These are phyloP conservation scores for Anisodus acutangulus DNA, from an alignment of 257 asterid species.

Conservation along the genomic window DNA sequence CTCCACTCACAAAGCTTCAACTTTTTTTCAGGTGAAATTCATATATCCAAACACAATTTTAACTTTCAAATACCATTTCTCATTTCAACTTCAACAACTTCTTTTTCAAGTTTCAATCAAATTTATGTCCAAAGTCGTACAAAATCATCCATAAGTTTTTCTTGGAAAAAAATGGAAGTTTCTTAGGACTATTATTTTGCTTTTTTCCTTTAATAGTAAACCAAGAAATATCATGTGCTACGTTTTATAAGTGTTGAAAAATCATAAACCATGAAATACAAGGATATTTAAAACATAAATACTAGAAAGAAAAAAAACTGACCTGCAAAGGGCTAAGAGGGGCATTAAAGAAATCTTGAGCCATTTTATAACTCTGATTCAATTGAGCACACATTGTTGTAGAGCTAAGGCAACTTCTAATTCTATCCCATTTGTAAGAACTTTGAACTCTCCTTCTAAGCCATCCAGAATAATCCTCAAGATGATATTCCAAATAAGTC, in stretches of 20 bases:
- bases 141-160: no score
- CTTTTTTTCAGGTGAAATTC: no score
- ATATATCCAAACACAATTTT: no score
- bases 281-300: neutral
- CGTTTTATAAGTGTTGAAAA: neutral
- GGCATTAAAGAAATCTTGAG: constrained; percentile 94
- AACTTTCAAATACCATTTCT: no score
- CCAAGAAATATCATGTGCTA: neutral
- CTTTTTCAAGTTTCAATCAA: no score
- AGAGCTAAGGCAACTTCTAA: constrained; percentile 73
- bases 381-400: constrained; percentile 64
- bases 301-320: neutral
- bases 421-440: constrained; percentile 85
- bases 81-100: no score
- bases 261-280: neutral
- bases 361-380: constrained; percentile 78
- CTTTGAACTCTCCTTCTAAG: constrained; percentile 67
- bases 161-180: no score
- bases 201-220: neutral
- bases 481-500: constrained; percentile 70
- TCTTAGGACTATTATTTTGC: neutral
- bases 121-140: no score
- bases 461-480: constrained; percentile 71
- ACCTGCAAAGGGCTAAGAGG: constrained; percentile 84
- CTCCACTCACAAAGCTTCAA: no score